Evolutionary conservation across 78 protist genomes (phyloP).

Genomic region (Dictyostelium discoideum): dicty_2.7 NC_007091.3:357001-357500

Average conservation of each 20-base stretch:
- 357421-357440: conserved; percentile 82
- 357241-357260: conserved; percentile 88
- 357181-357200: conserved; percentile 88
- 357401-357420: conserved; percentile 92
- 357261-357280: conserved; percentile 84
- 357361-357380: conserved; percentile 81
- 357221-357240: conserved; percentile 76
- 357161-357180: conserved; percentile 53
- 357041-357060: not conserved
- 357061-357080: not conserved
- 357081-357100: not conserved
- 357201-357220: conserved; percentile 80
- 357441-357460: conserved; percentile 95
- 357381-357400: conserved; percentile 87
- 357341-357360: conserved; percentile 95
- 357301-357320: conserved; percentile 91
- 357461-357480: conserved; percentile 96
- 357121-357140: conserved; percentile 87
- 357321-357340: conserved; percentile 93
- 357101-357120: conserved; percentile 28
- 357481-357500: conserved; percentile 84
- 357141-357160: conserved; percentile 77
- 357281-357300: conserved; percentile 83
- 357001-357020: conserved; percentile 63
- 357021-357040: not conserved